These are phyloP conservation scores for Cercophora samala DNA, from an alignment of 495 filamentous ascomycete genomes.

Conservation along the genomic window DNA sequence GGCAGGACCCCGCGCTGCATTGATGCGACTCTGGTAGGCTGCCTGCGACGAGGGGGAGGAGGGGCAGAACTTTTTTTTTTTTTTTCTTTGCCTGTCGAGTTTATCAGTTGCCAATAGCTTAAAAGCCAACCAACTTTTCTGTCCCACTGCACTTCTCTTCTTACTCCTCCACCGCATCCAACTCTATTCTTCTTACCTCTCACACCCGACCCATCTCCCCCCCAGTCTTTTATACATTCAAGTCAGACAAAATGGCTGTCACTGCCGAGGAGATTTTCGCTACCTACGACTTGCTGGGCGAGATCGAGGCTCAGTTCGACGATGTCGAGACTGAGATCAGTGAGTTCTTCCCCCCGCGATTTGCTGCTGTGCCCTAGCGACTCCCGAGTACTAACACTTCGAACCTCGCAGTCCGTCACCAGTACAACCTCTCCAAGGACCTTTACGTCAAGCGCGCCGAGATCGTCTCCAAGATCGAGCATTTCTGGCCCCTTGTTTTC, in stretches of 20 bases:
- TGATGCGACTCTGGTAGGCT: slow-evolving; percentile 5
- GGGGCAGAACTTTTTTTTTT: slow-evolving; percentile 9
- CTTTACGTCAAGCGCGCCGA: slow-evolving; percentile 71
- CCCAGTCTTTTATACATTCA: slow-evolving; percentile 1
- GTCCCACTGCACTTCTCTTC: neutral
- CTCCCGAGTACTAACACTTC: neutral
- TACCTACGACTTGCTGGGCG: slow-evolving; percentile 55
- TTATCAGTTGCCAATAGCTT: slow-evolving; percentile 1
- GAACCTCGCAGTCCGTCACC: slow-evolving; percentile 52
- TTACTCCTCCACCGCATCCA: neutral
- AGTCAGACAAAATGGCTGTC: slow-evolving; percentile 38
- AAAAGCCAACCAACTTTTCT: neutral
- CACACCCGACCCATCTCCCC: neutral
- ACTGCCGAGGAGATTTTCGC: slow-evolving; percentile 42
- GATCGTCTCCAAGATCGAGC: slow-evolving; percentile 62
- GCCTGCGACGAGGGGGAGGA: neutral
- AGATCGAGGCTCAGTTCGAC: slow-evolving; percentile 68
- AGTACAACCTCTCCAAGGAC: slow-evolving; percentile 49
- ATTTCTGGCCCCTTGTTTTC: slow-evolving; percentile 88
- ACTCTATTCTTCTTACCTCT: neutral
- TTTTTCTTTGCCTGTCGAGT: neutral
- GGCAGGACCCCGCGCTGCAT: slow-evolving; percentile 14
- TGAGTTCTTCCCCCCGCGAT: slow-evolving; percentile 38
- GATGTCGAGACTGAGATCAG: slow-evolving; percentile 66
- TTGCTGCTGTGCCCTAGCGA: neutral